Percentiles rank a stretch among this genome's conserved stretches.
Evolutionary conservation across 768 basidiomycete species (phyloP).

Genomic region (Pisolithus tinctorius): DNA sequence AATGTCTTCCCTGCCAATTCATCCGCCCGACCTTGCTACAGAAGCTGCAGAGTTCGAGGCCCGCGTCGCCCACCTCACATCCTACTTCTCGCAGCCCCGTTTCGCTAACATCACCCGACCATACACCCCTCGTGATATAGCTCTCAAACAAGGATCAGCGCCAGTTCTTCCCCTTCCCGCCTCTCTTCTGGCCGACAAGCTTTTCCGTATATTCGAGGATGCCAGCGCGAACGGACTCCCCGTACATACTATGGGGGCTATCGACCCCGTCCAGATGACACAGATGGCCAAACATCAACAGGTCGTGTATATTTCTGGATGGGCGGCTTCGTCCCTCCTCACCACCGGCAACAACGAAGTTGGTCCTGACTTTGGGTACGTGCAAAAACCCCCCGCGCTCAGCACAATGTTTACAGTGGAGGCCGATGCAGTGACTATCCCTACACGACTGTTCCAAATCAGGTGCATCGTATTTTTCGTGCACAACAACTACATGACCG

Average conservation of each 20-base stretch:
- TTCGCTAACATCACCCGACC: constrained; percentile 70
- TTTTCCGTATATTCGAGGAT: constrained; percentile 60
- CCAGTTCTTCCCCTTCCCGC: constrained; percentile 73
- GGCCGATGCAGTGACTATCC: constrained; percentile 69
- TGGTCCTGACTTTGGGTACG: constrained; percentile 82
- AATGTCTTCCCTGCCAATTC: constrained; percentile 49
- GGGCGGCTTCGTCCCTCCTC: constrained; percentile 81
- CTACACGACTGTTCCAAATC: constrained; percentile 94
- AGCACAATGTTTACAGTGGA: neutral
- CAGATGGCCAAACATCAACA: constrained; percentile 88
- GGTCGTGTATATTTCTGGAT: constrained; percentile 87
- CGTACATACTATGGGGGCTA: constrained; percentile 87
- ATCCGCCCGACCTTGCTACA: constrained; percentile 49
- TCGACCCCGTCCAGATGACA: constrained; percentile 92
- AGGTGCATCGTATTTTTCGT: constrained; percentile 86
- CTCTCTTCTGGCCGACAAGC: constrained; percentile 77
- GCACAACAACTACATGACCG: constrained; percentile 90
- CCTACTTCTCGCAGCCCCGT: constrained; percentile 72
- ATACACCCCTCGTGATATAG: constrained; percentile 75
- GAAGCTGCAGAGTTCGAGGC: constrained; percentile 55
- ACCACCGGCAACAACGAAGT: constrained; percentile 91
- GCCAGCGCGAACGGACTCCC: constrained; percentile 60
- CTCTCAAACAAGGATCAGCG: constrained; percentile 82
- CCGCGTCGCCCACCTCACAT: constrained; percentile 55
- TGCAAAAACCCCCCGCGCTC: neutral